Evolutionary conservation across 148 eudicot genomes (phyloP).

Genomic region (Rhododendron molle): DNA sequence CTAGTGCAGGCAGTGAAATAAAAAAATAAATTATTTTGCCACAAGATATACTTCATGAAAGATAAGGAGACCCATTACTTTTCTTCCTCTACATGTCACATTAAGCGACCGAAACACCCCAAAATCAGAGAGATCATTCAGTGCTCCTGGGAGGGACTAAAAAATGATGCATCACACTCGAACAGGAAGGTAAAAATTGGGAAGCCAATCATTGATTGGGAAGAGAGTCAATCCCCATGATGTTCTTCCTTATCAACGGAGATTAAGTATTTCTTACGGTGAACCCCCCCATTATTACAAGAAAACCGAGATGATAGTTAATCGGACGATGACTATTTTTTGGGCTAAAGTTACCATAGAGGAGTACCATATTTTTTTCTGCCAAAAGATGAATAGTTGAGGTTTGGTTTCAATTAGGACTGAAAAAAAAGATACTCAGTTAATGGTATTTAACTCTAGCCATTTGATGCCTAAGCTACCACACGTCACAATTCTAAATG

Average conservation of each 20-base stretch:
- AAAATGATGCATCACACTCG: neutral
- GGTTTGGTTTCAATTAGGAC: neutral
- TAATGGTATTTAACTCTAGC: neutral
- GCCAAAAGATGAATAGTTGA: neutral
- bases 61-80: neutral
- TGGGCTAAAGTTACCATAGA: neutral
- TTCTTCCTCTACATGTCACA: no score
- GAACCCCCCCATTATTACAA: neutral
- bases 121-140: neutral
- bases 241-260: neutral
- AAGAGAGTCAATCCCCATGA: neutral
- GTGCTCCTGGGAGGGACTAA: neutral
- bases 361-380: neutral
- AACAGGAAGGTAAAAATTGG: neutral
- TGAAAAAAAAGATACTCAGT: neutral
- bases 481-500: neutral
- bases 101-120: neutral
- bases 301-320: neutral
- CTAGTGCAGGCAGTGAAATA: neutral
- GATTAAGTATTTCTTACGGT: neutral
- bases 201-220: neutral
- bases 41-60: neutral
- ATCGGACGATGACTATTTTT: neutral
- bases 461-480: neutral
- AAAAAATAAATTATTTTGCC: neutral